Base-by-base conservation (phyloP, 179 eudicot genomes). In the Silene vulgaris region DNA sequence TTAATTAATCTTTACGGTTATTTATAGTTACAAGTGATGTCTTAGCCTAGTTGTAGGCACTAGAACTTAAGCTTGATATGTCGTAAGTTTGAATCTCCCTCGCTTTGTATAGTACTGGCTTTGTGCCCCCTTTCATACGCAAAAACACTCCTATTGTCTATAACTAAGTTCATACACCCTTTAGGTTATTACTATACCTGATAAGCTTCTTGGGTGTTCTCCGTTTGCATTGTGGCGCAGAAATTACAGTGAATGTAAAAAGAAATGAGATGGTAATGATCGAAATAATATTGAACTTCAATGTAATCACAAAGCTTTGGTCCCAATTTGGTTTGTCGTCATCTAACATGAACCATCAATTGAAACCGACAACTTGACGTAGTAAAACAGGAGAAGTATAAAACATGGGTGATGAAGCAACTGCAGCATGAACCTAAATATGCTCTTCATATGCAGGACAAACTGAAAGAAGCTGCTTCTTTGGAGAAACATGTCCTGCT, bases 401-500 rank as follows among this genome's bases (percentile, higher is more conserved):
- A 12, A 14, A 16, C 21, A 37, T 5, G 3, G 48, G 29, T 30
- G 40, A 4, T 9, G 64, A 40, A 40, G 8, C 20, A 72, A 60
- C 19, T 13, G 40, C 64, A 66, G 9, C 73, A 19, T 61, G 63
- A 71, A 26, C 74, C 75, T 82, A 50, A 78, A 65, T 65, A 26
- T 79, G 77, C 71, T 62, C 28, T 48, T 71, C 76, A 19, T 80
- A 67, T 70, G 60, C 89, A 95, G 97, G 97, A 92, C 64, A 90
- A 89, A 80, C 84, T 92, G 59, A 87, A 91, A 85, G 97, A 92
- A 84, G 93, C 90, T 26, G 91, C 93, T 76, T 90, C 97, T 40
- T 76, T 93, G 82, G 99, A 95, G 86, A 90, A 91, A 73, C 99
- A 95, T 74, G 97, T 95, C 63, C 91, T 95, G 76, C 74, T 95